Percentiles rank a stretch among this genome's conserved stretches.
These are phyloP conservation scores for Mycena capillaripes DNA, from an alignment of 768 basidiomycete species.

Conservation along the genomic window DNA sequence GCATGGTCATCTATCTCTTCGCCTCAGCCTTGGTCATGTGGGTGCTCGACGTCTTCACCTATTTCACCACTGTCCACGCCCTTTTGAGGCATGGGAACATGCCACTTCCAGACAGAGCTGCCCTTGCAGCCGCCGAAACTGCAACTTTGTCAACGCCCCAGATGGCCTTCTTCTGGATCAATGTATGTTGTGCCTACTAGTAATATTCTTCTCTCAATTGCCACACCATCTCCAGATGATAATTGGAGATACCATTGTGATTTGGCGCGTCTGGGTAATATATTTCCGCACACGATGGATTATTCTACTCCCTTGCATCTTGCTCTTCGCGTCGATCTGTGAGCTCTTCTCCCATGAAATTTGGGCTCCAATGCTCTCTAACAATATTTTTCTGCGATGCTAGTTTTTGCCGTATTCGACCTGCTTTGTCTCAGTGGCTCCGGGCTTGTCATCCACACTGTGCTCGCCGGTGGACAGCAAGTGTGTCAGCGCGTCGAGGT, in stretches of 20 bases:
- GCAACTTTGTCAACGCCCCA: not conserved
- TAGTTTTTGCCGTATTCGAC: too few relatives aligned
- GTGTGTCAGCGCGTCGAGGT: too few relatives aligned
- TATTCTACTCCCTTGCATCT: not conserved
- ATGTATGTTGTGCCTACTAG: not conserved
- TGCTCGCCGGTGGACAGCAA: too few relatives aligned
- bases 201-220: not conserved
- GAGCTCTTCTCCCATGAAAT: too few relatives aligned
- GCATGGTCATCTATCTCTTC: not conserved
- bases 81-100: not conserved
- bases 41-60: not conserved
- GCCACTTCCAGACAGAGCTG: not conserved
- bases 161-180: not conserved
- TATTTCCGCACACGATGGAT: not conserved
- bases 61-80: not conserved
- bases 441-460: too few relatives aligned
- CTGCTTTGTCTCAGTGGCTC: too few relatives aligned
- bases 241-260: not conserved
- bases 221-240: not conserved
- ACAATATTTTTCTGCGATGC: not conserved
- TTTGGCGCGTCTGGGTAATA: not conserved
- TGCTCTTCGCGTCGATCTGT: not conserved
- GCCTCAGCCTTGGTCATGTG: not conserved
- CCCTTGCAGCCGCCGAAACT: not conserved
- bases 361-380: too few relatives aligned